These are phyloP conservation scores for Picocystis sp. DNA, from an alignment of 163 green algal species.

Conservation along the genomic window DNA sequence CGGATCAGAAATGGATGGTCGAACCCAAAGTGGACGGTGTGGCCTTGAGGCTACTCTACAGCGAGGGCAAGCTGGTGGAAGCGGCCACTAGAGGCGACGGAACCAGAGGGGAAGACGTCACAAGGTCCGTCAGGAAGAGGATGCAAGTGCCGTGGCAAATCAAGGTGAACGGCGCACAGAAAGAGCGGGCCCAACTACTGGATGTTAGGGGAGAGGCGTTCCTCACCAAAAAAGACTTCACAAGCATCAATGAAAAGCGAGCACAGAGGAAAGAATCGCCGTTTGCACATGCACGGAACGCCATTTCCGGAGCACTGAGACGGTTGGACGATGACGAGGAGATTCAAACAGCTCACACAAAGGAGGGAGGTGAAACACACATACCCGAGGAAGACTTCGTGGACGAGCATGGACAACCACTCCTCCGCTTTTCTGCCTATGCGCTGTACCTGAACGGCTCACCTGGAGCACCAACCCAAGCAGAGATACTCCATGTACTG, in stretches of 20 bases:
- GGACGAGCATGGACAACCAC: neutral
- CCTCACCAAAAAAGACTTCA: slow-evolving; percentile 26
- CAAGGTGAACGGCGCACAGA: neutral
- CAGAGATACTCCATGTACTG: slow-evolving; percentile 13
- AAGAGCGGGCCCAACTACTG: no score
- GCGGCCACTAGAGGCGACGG: slow-evolving; percentile 29
- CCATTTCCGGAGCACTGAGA: slow-evolving; percentile 26
- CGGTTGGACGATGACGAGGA: slow-evolving; percentile 24
- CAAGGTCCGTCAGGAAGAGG: slow-evolving; percentile 15
- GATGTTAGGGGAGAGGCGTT: slow-evolving; percentile 43
- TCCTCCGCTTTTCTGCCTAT: no score
- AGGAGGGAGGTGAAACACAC: slow-evolving; percentile 4
- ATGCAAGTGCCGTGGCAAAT: slow-evolving; percentile 14
- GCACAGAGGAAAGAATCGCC: slow-evolving; percentile 4
- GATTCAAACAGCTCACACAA: neutral
- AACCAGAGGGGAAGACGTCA: slow-evolving; percentile 31
- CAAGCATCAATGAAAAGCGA: slow-evolving; percentile 18
- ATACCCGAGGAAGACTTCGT: slow-evolving; percentile 34
- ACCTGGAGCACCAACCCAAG: no score
- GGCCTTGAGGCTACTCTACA: slow-evolving; percentile 29
- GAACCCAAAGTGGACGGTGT: slow-evolving; percentile 52
- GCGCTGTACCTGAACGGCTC: no score
- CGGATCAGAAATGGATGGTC: no score
- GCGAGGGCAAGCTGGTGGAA: slow-evolving; percentile 4
- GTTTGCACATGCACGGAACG: slow-evolving; percentile 39